Evolutionary conservation across 495 filamentous ascomycete species (phyloP).

Genomic region (Entonaema liquescens): DNA sequence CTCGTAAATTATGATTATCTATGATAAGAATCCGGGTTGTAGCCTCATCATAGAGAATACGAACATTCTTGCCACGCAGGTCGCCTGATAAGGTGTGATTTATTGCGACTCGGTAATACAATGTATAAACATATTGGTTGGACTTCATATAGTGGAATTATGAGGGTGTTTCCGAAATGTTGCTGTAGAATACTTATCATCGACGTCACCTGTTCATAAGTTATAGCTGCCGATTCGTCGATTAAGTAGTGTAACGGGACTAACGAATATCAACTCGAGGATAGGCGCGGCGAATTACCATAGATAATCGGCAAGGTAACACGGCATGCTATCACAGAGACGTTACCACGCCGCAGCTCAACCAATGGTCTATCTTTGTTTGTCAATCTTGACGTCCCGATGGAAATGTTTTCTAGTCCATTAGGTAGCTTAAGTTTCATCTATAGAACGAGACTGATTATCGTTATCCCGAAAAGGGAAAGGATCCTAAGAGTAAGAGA

Average conservation of each 20-base stretch:
- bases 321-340: conserved; percentile 19
- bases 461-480: conserved; percentile 7
- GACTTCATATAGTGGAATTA: no score
- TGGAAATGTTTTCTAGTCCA: not conserved
- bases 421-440: not conserved
- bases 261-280: conserved; percentile 5
- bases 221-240: not conserved
- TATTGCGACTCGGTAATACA: no score
- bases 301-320: conserved; percentile 11
- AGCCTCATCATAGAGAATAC: no score
- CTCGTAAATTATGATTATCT: not conserved
- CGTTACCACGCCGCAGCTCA: conserved; percentile 5
- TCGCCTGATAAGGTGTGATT: no score
- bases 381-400: not conserved
- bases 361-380: conserved; percentile 9
- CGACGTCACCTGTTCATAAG: not conserved
- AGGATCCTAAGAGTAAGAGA: no score
- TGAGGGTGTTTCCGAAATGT: no score
- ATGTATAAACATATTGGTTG: no score
- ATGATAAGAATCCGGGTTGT: not conserved
- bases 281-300: not conserved
- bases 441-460: not conserved
- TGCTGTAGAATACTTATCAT: no score
- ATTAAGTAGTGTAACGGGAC: not conserved
- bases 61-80: no score